Evolutionary conservation across 495 filamentous ascomycete species (phyloP).

Genomic region (Chaetomium fimeti): DNA sequence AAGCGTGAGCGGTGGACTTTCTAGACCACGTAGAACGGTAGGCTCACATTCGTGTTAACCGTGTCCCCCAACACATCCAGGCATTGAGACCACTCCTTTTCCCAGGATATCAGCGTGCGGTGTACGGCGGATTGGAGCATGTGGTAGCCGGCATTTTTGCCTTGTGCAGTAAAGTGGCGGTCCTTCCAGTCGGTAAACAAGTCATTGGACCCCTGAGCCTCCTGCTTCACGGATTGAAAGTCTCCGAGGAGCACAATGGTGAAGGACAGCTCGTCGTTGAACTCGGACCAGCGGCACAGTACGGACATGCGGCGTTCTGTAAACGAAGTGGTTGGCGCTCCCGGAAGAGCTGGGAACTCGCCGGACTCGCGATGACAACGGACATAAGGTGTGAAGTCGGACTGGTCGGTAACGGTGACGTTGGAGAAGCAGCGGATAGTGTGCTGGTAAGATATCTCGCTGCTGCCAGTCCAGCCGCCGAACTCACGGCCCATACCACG

Average conservation of each 20-base stretch:
- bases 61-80: conserved; percentile 5
- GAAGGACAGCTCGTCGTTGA: not conserved
- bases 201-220: not conserved
- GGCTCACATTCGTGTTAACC: not conserved
- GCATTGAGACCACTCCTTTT: conserved; percentile 9
- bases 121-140: conserved; percentile 8
- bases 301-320: not conserved
- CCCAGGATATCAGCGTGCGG: conserved; percentile 4
- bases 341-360: not conserved
- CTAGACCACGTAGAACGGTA: too few species aligned
- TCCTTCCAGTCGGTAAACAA: conserved; percentile 7
- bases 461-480: not conserved
- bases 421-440: conserved; percentile 2
- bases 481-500: not conserved
- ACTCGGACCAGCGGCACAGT: not conserved
- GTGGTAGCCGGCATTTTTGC: conserved; percentile 18
- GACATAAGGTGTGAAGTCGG: not conserved
- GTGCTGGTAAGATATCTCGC: not conserved
- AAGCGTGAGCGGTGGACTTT: not conserved
- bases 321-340: not conserved
- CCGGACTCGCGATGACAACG: not conserved
- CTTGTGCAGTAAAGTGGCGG: conserved; percentile 6
- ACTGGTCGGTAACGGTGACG: too few species aligned
- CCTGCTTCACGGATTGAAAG: not conserved
- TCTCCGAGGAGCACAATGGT: not conserved